phyloP scores from a whole-genome alignment of 768 basidiomycete genomes.

The Obba rivulosa region DNA sequence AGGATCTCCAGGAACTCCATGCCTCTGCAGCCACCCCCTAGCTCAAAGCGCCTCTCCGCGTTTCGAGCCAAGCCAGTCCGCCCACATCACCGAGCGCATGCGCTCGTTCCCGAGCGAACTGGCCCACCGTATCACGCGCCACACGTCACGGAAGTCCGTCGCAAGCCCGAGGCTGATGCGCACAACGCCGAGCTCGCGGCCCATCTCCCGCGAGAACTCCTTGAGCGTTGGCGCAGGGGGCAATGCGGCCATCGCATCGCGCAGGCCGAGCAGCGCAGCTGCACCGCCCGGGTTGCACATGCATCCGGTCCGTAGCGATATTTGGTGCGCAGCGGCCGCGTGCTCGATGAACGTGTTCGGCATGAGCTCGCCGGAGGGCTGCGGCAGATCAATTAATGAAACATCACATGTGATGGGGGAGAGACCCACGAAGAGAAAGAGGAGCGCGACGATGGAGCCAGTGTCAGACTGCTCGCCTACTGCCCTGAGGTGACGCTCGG shows the following conservation, averaged over 20 bases:
- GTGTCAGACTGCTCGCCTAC: slow-evolving; percentile 64
- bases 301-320: slow-evolving; percentile 80
- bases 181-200: slow-evolving; percentile 68
- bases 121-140: slow-evolving; percentile 29
- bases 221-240: slow-evolving; percentile 54
- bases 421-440: slow-evolving; percentile 56
- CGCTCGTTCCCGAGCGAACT: slow-evolving; percentile 8
- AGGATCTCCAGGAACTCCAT: too few species aligned
- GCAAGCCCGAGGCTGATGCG: slow-evolving; percentile 76
- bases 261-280: slow-evolving; percentile 61
- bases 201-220: slow-evolving; percentile 57
- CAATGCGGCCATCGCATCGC: slow-evolving; percentile 57
- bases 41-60: slow-evolving; percentile 9
- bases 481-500: slow-evolving; percentile 44
- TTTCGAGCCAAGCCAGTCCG: slow-evolving; percentile 17
- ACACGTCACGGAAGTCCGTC: slow-evolving; percentile 71
- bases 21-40: background rate
- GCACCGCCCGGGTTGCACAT: slow-evolving; percentile 88
- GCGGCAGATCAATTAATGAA: slow-evolving; percentile 4
- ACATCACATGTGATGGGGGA: background rate
- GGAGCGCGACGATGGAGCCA: slow-evolving; percentile 56
- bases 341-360: slow-evolving; percentile 73
- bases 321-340: slow-evolving; percentile 54
- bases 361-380: slow-evolving; percentile 64
- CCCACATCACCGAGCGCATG: slow-evolving; percentile 20